Evolutionary conservation across 768 basidiomycete genomes (phyloP).

Genomic region (Auricularia cornea): DNA sequence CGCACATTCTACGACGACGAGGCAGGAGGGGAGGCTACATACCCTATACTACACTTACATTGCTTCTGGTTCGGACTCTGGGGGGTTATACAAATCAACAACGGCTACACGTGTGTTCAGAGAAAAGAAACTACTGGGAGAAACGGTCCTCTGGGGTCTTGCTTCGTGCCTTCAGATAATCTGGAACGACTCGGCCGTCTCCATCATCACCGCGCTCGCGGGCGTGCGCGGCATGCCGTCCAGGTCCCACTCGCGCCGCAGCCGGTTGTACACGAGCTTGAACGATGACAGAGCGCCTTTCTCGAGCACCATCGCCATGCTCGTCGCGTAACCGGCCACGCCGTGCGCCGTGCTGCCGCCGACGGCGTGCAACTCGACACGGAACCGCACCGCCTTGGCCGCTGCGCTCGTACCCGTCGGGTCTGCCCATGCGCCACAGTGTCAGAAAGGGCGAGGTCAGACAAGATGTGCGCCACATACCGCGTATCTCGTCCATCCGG

Average conservation of each 20-base stretch:
- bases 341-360: slow-evolving; percentile 22
- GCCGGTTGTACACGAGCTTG: slow-evolving; percentile 57
- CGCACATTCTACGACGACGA: no score
- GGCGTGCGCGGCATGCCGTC: slow-evolving; percentile 21
- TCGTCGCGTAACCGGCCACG: slow-evolving; percentile 44
- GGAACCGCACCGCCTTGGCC: slow-evolving; percentile 70
- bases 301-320: slow-evolving; percentile 67
- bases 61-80: background rate
- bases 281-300: slow-evolving; percentile 81
- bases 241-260: slow-evolving; percentile 65
- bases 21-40: no score
- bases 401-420: slow-evolving; percentile 42
- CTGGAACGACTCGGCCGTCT: background rate
- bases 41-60: no score
- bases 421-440: slow-evolving; percentile 23
- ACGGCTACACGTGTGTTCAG: background rate
- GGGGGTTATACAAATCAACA: slow-evolving; percentile 1
- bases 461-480: slow-evolving; percentile 12
- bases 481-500: slow-evolving; percentile 53
- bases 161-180: background rate
- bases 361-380: slow-evolving; percentile 58
- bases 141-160: background rate
- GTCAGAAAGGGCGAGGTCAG: background rate
- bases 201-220: background rate
- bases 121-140: background rate